Evolutionary conservation across 139 green algal genomes (phyloP), one percentile per base, ranked within the genome.

Genomic region (Tetraselmis striata): DNA sequence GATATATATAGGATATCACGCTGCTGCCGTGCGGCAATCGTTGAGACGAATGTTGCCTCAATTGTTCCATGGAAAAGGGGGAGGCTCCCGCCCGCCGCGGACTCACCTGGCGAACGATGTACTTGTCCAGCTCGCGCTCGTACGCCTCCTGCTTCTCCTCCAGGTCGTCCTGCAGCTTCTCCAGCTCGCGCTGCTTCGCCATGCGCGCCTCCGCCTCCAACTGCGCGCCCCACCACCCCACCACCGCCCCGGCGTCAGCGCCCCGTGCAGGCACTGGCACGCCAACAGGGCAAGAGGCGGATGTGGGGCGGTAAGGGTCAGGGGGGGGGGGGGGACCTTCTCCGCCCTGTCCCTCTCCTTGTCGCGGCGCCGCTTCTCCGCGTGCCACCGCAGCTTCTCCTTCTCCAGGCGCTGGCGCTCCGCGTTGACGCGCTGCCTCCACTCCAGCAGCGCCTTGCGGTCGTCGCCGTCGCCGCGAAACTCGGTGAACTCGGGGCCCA

Each of bases 401-500:
- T 85, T 85, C 59, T 92, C 89, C 23, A 92, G 59, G 28, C 86
- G 84, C 58, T 82, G 75, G 78, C 80, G 77, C 80, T 86, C 88
- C 5, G 88, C 79, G 78, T 88, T 67, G 11, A 67, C 45, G 11
- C 75, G 74, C 77, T 92, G 84, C n/a, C 82, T 32, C 79, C 88
- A 92, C 30, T 59, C 59, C 59, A 90, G 59, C 59, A 87, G 59
- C 31, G 67, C 86, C 80, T 90, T 90, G 26, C 84, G 84, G 79
- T 92, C 83, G 32, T 77, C 29, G 23, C 82, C 58, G 32, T 87
- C 31, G 1, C 89, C 89, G 5, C n/a, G 79, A 78, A 82, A 93
- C 27, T 92, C 85, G 18, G 77, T 32, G 58, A 93, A 76, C 1
- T 90, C 88, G 24, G 85, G 45, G 1, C 88, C 86, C 30, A 93